Evolutionary conservation across 768 basidiomycete genomes (phyloP), one percentile per base, ranked within the genome.

Genomic region (Amanita muscaria): DNA sequence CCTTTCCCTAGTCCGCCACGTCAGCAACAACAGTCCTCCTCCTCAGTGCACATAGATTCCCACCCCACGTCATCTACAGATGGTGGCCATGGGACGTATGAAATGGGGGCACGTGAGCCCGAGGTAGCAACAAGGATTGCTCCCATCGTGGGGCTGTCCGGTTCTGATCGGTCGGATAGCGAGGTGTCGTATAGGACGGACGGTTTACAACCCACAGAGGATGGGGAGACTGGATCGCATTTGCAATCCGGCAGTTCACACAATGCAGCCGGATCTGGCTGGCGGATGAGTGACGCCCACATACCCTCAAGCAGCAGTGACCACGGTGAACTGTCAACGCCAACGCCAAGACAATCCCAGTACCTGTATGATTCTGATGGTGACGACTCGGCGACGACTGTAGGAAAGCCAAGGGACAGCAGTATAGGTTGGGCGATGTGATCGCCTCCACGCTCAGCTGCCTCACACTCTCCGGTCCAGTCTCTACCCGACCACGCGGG

Each of bases 141-240:
- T 27, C 25, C 34, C 38, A 33, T 23, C 18, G 18, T 47, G 30
- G 21, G 29, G 30, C 39, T 11, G 23, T 2, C 12, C 5, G 46
- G 33, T 3, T 11, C 39, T 12, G 30, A 41, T 35, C 56, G 66
- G 31, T 59, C 69, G 19, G 59, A 58, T 14, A 74, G 67, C 44
- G 61, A 63, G 29, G 56, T 60, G 40, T 66, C 65, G 27, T 56
- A 60, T 47, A 64, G 65, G 12, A 69, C 71, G 12, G 72, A 73
- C 23, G 71, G 66, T 3, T 68, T 61, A 35, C 68, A 60, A 56
- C 51, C 56, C n/a, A 60, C 57, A 12, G 68, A 57, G 58, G 50
- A 51, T 31, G 47, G 54, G 42, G 59, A 54, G 15, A 56, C 58
- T 24, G 58, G 56, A 10, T n/a, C 6, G 21, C 21, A 22, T 22